A percentile compares a stretch with the other conserved stretches of the same genome.
phyloP scores from a whole-genome alignment of 1,139 yeast species.

The Suhomyces choctaworum region DNA sequence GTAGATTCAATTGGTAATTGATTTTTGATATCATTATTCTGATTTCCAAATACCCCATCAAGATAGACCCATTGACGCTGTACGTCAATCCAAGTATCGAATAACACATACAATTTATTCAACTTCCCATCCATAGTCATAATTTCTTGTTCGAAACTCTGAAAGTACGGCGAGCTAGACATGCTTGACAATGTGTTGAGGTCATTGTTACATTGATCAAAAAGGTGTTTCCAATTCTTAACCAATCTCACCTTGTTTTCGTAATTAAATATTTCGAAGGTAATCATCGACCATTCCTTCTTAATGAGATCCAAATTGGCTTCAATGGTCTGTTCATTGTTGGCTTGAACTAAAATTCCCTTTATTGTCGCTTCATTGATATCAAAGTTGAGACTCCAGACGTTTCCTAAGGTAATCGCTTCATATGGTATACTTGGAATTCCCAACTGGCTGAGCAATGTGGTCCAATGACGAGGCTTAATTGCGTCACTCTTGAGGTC shows the following conservation, averaged over 20 bases:
- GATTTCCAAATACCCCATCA: slow-evolving; percentile 71
- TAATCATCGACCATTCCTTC: slow-evolving; percentile 47
- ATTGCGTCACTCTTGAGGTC: slow-evolving; percentile 60
- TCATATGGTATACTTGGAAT: slow-evolving; percentile 19
- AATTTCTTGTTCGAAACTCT: slow-evolving; percentile 62
- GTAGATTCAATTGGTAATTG: slow-evolving; percentile 71
- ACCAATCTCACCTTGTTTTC: slow-evolving; percentile 57
- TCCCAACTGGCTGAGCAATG: slow-evolving; percentile 41
- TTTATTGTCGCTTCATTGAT: slow-evolving; percentile 50
- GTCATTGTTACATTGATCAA: slow-evolving; percentile 62
- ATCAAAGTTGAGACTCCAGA: slow-evolving; percentile 57
- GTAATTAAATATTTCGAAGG: slow-evolving; percentile 59
- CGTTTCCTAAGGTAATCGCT: slow-evolving; percentile 52
- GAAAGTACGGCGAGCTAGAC: slow-evolving; percentile 67
- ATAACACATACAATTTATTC: slow-evolving; percentile 48
- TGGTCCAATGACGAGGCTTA: slow-evolving; percentile 69
- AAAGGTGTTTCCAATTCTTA: slow-evolving; percentile 65
- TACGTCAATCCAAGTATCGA: slow-evolving; percentile 78
- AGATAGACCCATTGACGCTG: slow-evolving; percentile 90
- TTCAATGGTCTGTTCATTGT: slow-evolving; percentile 70
- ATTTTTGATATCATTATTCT: slow-evolving; percentile 52
- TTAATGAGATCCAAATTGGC: slow-evolving; percentile 51
- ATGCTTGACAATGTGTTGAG: slow-evolving; percentile 65
- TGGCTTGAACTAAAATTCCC: slow-evolving; percentile 61
- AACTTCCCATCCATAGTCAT: slow-evolving; percentile 57